phyloP scores from a whole-genome alignment of 2,329 filamentous ascomycete species.

The Phialophora macrospora region DNA sequence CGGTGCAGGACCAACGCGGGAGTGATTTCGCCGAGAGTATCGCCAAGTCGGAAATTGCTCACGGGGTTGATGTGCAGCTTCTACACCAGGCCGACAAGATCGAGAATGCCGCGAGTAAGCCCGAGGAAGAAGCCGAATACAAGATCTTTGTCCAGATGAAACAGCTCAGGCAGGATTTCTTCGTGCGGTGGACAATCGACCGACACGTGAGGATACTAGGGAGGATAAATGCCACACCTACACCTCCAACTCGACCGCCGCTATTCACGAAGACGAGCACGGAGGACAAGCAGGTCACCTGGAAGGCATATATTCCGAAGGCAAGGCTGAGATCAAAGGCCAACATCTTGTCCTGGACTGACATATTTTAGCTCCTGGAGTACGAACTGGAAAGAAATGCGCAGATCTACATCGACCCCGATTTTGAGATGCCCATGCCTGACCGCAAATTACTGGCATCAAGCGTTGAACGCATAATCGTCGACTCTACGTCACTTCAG shows the following conservation, averaged over 20 bases:
- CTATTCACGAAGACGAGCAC: background rate
- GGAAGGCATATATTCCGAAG: background rate
- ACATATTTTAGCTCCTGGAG: background rate
- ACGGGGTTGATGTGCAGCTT: slow-evolving; percentile 27
- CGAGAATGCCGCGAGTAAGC: slow-evolving; percentile 5
- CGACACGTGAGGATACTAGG: slow-evolving; percentile 28
- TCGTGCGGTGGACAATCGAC: slow-evolving; percentile 30
- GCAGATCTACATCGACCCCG: background rate
- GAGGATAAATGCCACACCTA: background rate
- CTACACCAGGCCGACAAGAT: slow-evolving; percentile 23
- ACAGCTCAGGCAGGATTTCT: slow-evolving; percentile 27
- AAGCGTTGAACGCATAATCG: slow-evolving; percentile 21
- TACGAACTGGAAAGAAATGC: background rate
- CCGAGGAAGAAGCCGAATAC: slow-evolving; percentile 9
- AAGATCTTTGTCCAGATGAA: slow-evolving; percentile 25
- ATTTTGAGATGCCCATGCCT: slow-evolving; percentile 10
- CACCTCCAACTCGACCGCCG: background rate
- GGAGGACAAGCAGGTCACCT: background rate
- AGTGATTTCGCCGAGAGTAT: slow-evolving; percentile 27
- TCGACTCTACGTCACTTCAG: slow-evolving; percentile 24
- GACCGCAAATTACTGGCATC: slow-evolving; percentile 20
- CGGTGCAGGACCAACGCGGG: slow-evolving; percentile 21
- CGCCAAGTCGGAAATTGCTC: slow-evolving; percentile 21
- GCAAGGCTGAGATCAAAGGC: background rate
- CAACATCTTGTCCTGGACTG: background rate